Conservation (phyloP, 2,329 filamentous ascomycete species). For the Boeremia exigua region DNA sequence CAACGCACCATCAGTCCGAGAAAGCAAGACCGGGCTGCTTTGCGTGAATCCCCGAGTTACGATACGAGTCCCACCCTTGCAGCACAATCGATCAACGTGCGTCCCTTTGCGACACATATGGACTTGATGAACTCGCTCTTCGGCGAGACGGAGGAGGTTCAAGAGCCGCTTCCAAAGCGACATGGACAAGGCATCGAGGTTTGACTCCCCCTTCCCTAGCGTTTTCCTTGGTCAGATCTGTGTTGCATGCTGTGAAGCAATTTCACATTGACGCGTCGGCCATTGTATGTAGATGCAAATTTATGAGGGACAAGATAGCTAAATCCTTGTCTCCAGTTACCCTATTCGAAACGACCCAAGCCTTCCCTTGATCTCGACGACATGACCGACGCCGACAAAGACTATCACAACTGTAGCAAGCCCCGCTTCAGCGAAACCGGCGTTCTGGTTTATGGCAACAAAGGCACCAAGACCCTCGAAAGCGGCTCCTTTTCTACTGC, state of each 20-base stretch:
- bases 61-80: conserved; percentile 46
- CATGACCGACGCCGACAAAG: conserved; percentile 68
- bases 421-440: conserved; percentile 81
- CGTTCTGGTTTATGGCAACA: conserved; percentile 69
- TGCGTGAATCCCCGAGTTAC: conserved; percentile 64
- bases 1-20: conserved; percentile 92
- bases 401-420: conserved; percentile 75
- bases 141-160: conserved; percentile 63
- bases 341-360: conserved; percentile 81
- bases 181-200: conserved; percentile 82
- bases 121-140: conserved; percentile 97
- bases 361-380: conserved; percentile 68
- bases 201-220: conserved; percentile 65
- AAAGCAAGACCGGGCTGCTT: conserved; percentile 82
- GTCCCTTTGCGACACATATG: conserved; percentile 84
- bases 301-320: conserved; percentile 47
- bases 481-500: conserved; percentile 61
- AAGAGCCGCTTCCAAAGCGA: conserved; percentile 57
- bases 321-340: conserved; percentile 69
- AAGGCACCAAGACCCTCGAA: conserved; percentile 51
- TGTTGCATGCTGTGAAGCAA: conserved; percentile 43
- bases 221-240: conserved; percentile 47
- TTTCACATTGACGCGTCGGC: conserved; percentile 42
- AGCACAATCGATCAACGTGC: conserved; percentile 42
- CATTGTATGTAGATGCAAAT: conserved; percentile 55